A percentile compares a stretch with the other conserved stretches of the same genome.
phyloP scores from a whole-genome alignment of 306 rosid species.

The Ammopiptanthus mongolicus region DNA sequence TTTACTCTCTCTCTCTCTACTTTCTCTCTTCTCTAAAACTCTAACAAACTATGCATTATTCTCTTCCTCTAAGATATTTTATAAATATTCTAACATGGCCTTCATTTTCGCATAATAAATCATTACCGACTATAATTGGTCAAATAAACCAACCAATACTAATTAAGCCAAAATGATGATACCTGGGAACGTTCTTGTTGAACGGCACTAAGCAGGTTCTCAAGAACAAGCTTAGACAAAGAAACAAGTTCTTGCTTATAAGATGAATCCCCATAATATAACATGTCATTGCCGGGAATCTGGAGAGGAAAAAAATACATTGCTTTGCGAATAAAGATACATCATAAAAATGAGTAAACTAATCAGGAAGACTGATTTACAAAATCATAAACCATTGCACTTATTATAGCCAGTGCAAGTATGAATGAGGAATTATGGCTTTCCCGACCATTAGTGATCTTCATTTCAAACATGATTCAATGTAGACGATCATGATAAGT shows the following conservation, averaged over 20 bases:
- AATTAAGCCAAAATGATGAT: slow-evolving; percentile 15
- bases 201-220: slow-evolving; percentile 54
- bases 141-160: slow-evolving; percentile 8
- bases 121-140: slow-evolving; percentile 21
- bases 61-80: not conserved
- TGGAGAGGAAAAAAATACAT: slow-evolving; percentile 25
- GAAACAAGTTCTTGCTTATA: slow-evolving; percentile 65
- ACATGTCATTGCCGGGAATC: slow-evolving; percentile 56
- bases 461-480: not conserved
- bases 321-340: slow-evolving; percentile 2
- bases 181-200: slow-evolving; percentile 77
- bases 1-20: no score
- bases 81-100: slow-evolving; percentile 24
- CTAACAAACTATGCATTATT: not conserved
- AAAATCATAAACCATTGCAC: slow-evolving; percentile 3
- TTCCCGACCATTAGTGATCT: not conserved
- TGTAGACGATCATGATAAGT: not conserved
- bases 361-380: not conserved
- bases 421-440: not conserved
- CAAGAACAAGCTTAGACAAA: slow-evolving; percentile 56
- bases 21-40: no score
- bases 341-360: not conserved
- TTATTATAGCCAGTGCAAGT: not conserved
- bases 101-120: slow-evolving; percentile 34
- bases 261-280: slow-evolving; percentile 61